Evolutionary conservation across 768 basidiomycete genomes (phyloP), one percentile per base, ranked within the genome.

Genomic region (Suillus variegatus): DNA sequence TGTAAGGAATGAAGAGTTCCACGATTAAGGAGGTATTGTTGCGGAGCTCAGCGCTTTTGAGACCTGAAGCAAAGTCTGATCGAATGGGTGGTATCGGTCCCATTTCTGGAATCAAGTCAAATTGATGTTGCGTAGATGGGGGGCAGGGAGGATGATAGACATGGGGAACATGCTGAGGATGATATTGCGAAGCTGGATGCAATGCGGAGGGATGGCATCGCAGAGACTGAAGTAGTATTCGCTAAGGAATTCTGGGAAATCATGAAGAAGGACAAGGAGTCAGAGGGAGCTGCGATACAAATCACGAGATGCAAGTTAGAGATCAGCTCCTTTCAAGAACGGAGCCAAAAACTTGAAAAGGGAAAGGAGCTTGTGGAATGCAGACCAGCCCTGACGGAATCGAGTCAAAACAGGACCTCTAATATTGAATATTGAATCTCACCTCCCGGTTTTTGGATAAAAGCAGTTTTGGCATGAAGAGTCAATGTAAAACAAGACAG

Each of bases 231-330:
- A 96, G 78, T 98, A 97, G 76, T 96, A 95, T 80, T 96, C 94
- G 76, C 91, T 94, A 66, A 99, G 84, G 83, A 99, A 99, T 66
- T 98, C 97, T 60, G 97, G 97, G 84, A 99, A 99, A 79, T 99
- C 97, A 77, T 99, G 96, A 22, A 99, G 87, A 61, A 99, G 89
- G 65, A 99, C 95, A 56, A 99, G 87, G 40, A 99, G 85, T 43
- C 96, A 88, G 55, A 97, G 82, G 25, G 95, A 86, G 25, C 95
- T 97, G 49, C 93, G 88, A 81, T 96, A 98, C 47, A 99, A 85
- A 68, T 94, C 91, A 51, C 92, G 86, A 25, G 92, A 90, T 6
- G 95, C 89, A 28, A 86, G 84, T 68, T 91, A 87, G 51, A 99
- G 84, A 69, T 93, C 88, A 14, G 90, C 87, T 36, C 90, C 86